Base-by-base conservation (phyloP, 108 stramenopile species). In the Skeletonema marinoi region DNA sequence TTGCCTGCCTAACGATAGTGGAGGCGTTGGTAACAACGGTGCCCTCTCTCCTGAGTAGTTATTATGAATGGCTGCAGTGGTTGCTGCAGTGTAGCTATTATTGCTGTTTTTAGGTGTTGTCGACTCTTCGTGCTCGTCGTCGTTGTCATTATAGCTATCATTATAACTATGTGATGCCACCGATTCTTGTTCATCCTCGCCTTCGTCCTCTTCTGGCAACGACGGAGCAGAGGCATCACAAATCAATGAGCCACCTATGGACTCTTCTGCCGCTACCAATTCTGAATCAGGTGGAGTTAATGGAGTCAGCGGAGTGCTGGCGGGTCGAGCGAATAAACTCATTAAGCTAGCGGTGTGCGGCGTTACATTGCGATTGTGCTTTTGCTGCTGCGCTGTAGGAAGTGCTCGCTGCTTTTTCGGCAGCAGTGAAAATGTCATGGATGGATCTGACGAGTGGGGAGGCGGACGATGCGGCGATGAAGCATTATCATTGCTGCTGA, bases 261-360 rank as follows among this genome's bases (percentile, higher is more conserved):
- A 10, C 9, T 60, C 16, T 16, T 16, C 11, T 11, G 10, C 59
- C 14, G 25, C 13, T 60, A 10, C 59, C 16, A 2, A 60, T 1
- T 60, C 30, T 10, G 59, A 60, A 30, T 7, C 6, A 21, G 30
- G 59, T n/a, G 39, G 39, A 12, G 39, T 41, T 2, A 21, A 14
- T 35, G 77, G 77, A 44, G 77, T 66, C 25, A 63, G 17, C 16
- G 77, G 76, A 36, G 76, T 71, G 21, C 6, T 42, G 2, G 70
- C 25, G 0, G 77, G 77, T 21, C 65, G 50, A 46, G 77, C 63
- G 35, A 78, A 78, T 17, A 78, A 39, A 67, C 58, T 78, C 70
- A 78, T 78, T 44, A 78, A 51, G 46, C 58, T 44, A 10, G 63
- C 77, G 7, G 77, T 78, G 29, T 78, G 77, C 3, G 70, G 69